A percentile compares a stretch with the other conserved stretches of the same genome.
Evolutionary conservation across 768 basidiomycete genomes (phyloP).

Genomic region (Hydnum rufescens): DNA sequence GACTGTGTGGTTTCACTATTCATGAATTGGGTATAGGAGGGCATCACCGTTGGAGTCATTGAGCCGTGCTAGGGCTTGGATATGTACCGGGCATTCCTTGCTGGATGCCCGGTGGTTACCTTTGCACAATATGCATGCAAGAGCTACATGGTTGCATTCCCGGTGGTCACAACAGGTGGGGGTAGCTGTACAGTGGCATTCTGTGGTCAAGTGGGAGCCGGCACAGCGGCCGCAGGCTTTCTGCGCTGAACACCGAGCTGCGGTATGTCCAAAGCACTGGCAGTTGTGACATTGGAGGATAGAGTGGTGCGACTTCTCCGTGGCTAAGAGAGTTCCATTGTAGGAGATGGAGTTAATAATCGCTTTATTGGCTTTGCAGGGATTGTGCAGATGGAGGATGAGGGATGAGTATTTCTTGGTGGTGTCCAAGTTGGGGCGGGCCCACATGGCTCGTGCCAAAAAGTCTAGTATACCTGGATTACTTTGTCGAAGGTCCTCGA

Average conservation of each 20-base stretch:
- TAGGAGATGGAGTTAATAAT: not conserved
- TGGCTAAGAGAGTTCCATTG: not conserved
- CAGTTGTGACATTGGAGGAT: conserved; percentile 8
- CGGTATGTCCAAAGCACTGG: conserved; percentile 6
- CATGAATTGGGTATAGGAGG: not conserved
- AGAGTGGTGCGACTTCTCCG: conserved; percentile 3
- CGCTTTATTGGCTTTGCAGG: conserved; percentile 4
- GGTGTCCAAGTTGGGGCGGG: too few relatives aligned
- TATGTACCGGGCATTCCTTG: not conserved
- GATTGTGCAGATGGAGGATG: conserved; percentile 7
- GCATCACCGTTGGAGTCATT: not conserved
- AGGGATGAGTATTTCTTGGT: conserved; percentile 2
- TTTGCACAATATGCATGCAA: conserved; percentile 3
- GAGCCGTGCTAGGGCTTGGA: not conserved
- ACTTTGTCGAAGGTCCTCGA: not conserved
- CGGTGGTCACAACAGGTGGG: not conserved
- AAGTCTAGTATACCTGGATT: not conserved
- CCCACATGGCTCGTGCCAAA: not conserved
- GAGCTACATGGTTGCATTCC: not conserved
- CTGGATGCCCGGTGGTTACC: conserved; percentile 2
- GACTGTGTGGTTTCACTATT: not conserved
- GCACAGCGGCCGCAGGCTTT: not conserved
- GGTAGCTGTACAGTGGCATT: not conserved
- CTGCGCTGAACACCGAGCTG: conserved; percentile 1
- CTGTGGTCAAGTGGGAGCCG: not conserved